phyloP scores from a whole-genome alignment of 805 yeast species.

The Barnettozyma siamensis region DNA sequence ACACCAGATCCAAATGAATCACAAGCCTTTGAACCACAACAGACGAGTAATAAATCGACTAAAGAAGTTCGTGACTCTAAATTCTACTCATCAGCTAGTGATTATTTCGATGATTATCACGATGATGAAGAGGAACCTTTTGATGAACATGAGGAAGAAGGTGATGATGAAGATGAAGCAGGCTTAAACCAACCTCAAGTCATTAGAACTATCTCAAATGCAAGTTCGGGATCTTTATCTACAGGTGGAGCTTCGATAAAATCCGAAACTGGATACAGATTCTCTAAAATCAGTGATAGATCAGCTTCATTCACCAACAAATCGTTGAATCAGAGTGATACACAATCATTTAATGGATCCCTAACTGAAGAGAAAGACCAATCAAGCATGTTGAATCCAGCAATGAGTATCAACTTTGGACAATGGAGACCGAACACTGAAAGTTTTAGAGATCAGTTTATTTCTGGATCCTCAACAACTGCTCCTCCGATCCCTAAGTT shows the following conservation, averaged over 20 bases:
- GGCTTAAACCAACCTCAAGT: neutral
- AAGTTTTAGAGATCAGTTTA: slow-evolving; percentile 42
- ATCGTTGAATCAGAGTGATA: slow-evolving; percentile 7
- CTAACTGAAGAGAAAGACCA: neutral
- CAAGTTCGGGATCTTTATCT: slow-evolving; percentile 27
- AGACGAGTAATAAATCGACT: neutral
- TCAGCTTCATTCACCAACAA: slow-evolving; percentile 20
- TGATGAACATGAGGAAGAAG: neutral
- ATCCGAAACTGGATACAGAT: slow-evolving; percentile 21
- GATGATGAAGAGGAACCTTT: slow-evolving; percentile 11
- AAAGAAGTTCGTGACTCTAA: slow-evolving; percentile 16
- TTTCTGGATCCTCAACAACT: slow-evolving; percentile 29
- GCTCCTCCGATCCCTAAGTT: slow-evolving; percentile 27
- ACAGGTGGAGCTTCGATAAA: slow-evolving; percentile 27
- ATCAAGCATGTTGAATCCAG: slow-evolving; percentile 18
- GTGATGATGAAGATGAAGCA: neutral
- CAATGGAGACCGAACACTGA: slow-evolving; percentile 57
- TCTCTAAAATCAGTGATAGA: slow-evolving; percentile 22
- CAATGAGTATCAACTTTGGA: slow-evolving; percentile 39
- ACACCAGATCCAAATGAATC: slow-evolving; percentile 15
- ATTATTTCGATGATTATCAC: slow-evolving; percentile 23
- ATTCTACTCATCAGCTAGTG: slow-evolving; percentile 21
- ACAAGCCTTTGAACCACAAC: neutral
- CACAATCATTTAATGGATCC: slow-evolving; percentile 5
- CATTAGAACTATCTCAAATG: slow-evolving; percentile 1